Conservation (phyloP, 2,329 filamentous ascomycete species). For the Sporothrix inflata region DNA sequence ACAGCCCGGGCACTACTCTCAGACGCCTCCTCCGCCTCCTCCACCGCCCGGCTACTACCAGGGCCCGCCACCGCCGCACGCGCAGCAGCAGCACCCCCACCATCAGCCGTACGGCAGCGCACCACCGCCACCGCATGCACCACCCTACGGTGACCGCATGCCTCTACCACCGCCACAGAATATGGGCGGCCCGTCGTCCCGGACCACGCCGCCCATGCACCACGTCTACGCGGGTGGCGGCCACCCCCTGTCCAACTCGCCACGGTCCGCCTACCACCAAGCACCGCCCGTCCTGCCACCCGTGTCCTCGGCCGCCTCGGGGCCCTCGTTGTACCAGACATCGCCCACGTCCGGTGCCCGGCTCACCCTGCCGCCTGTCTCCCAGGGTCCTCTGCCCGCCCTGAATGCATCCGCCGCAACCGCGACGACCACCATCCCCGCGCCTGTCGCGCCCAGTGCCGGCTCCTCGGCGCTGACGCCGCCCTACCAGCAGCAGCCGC, state of each 20-base stretch:
- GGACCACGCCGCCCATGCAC: conserved; percentile 21
- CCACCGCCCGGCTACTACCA: conserved; percentile 38
- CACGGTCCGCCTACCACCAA: conserved; percentile 31
- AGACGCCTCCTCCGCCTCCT: conserved; percentile 36
- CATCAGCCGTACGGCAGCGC: conserved; percentile 30
- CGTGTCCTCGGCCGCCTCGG: conserved; percentile 20
- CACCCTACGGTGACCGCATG: conserved; percentile 29
- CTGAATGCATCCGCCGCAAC: conserved; percentile 7
- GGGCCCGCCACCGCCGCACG: conserved; percentile 19
- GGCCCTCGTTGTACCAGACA: conserved; percentile 22
- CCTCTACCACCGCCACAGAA: conserved; percentile 31
- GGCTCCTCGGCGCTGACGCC: conserved; percentile 27
- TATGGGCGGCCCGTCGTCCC: conserved; percentile 13
- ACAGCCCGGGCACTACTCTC: conserved; percentile 34
- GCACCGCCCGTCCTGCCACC: conserved; percentile 29
- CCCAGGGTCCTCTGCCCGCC: conserved; percentile 26
- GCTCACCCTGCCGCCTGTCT: conserved; percentile 27
- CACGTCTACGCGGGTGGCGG: background rate
- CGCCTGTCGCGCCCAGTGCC: background rate
- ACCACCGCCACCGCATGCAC: conserved; percentile 32
- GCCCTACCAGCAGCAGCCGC: conserved; percentile 42
- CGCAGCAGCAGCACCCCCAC: background rate
- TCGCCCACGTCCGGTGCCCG: conserved; percentile 28
- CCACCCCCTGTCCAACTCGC: conserved; percentile 29
- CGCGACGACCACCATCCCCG: background rate